Evolutionary conservation across 2,329 filamentous ascomycete genomes (phyloP).

Genomic region (Oidium heveae): DNA sequence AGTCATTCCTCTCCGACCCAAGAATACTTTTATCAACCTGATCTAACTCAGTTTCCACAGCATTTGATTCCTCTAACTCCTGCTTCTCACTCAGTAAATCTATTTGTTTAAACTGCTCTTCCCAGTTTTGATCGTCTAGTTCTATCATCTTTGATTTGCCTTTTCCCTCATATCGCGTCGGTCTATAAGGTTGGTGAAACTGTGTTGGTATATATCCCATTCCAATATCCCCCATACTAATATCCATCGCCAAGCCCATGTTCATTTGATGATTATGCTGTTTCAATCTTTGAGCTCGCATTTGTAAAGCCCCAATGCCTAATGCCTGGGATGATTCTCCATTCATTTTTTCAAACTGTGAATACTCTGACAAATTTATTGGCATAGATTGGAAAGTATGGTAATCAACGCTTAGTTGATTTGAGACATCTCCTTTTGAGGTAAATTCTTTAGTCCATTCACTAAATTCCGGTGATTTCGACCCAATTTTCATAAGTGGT

Average conservation of each 20-base stretch:
- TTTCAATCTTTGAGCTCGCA: constrained; percentile 18
- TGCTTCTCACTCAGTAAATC: constrained; percentile 33
- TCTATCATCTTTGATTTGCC: constrained; percentile 88
- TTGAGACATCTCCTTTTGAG: constrained; percentile 26
- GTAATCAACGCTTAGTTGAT: constrained; percentile 47
- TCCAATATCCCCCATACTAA: constrained; percentile 15
- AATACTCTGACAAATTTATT: constrained; percentile 69
- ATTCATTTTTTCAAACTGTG: constrained; percentile 56
- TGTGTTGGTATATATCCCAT: constrained; percentile 17
- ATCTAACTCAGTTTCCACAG: constrained; percentile 41
- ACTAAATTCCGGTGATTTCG: constrained; percentile 17
- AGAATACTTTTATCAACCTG: constrained; percentile 65
- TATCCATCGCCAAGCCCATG: constrained; percentile 27
- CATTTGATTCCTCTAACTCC: constrained; percentile 13
- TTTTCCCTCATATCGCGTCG: constrained; percentile 23
- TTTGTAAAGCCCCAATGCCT: constrained; percentile 28
- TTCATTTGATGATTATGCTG: constrained; percentile 31
- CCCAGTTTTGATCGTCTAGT: constrained; percentile 83
- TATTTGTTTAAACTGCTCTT: constrained; percentile 82
- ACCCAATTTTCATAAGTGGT: constrained; percentile 8
- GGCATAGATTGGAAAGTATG: constrained; percentile 29
- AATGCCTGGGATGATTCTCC: constrained; percentile 29
- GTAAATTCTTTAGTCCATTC: constrained; percentile 41
- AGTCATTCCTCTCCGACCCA: constrained; percentile 47
- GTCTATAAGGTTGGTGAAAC: background rate